These are phyloP conservation scores for Talaromyces piceae DNA, from an alignment of 2,329 filamentous ascomycete genomes.

Conservation along the genomic window DNA sequence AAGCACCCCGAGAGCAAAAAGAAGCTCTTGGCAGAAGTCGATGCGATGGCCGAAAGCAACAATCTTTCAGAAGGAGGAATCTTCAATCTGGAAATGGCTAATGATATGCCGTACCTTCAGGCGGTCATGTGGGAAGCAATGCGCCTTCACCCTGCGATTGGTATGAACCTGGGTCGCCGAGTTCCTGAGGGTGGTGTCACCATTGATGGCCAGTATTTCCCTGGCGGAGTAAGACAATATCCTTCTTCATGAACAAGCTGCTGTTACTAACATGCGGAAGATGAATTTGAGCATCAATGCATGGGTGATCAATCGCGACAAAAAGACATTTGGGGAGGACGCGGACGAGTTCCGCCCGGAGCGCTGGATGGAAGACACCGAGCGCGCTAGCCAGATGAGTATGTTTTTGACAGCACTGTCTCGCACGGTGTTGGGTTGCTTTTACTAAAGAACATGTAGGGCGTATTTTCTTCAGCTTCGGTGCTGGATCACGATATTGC, in stretches of 20 bases:
- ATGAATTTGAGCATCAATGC: slow-evolving; percentile 4
- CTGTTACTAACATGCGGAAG: background rate
- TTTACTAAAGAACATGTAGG: background rate
- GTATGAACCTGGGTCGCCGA: slow-evolving; percentile 12
- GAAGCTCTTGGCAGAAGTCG: slow-evolving; percentile 29
- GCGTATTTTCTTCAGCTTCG: slow-evolving; percentile 14
- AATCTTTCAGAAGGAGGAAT: slow-evolving; percentile 15
- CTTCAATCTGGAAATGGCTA: slow-evolving; percentile 23
- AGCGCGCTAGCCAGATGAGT: slow-evolving; percentile 6
- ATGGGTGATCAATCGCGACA: slow-evolving; percentile 9
- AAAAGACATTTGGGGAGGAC: slow-evolving; percentile 9
- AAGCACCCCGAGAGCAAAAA: slow-evolving; percentile 23
- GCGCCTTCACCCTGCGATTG: slow-evolving; percentile 14
- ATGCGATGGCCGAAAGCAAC: slow-evolving; percentile 15
- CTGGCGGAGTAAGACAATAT: slow-evolving; percentile 12
- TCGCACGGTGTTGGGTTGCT: background rate
- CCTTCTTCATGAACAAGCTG: background rate
- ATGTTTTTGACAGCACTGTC: background rate
- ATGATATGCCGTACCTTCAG: slow-evolving; percentile 26
- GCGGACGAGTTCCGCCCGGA: slow-evolving; percentile 8
- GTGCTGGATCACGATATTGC: slow-evolving; percentile 12
- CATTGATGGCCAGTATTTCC: slow-evolving; percentile 12
- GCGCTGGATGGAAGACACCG: slow-evolving; percentile 4
- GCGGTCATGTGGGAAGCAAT: slow-evolving; percentile 16
- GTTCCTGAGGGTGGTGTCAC: slow-evolving; percentile 13